Base-by-base conservation (phyloP, 495 filamentous ascomycete species). In the Hyaloscypha bicolor region DNA sequence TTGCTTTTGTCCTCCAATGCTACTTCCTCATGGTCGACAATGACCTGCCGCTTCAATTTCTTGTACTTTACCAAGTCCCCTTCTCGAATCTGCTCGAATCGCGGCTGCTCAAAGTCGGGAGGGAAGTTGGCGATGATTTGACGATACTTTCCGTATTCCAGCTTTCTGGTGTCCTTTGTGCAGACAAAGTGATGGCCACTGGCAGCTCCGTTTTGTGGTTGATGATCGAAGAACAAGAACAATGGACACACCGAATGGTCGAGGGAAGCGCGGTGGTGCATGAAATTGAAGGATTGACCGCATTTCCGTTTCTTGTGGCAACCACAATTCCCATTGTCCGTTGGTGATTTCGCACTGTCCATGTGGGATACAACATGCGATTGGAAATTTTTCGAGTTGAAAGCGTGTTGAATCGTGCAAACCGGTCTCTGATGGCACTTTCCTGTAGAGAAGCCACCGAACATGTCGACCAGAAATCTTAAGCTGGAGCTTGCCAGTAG, bases 171-270 rank as follows among this genome's bases (percentile, higher is more conserved):
- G 6, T 86, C 78, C 6, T 80, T 62, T 1, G 90, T 82, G 71
- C 93, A 91, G 21, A 93, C 86, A 70, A 87, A 94, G 2, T 72
- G 72, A 73, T 94, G 91, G 4, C 83, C 53, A 0, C 77, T 69
- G 0, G 80, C 72, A 22, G 75, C 64, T 4, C 82, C 81, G 81
- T 76, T 76, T 9, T 51, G 53, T 48, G 78, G 81, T 3, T 77
- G 75, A 0, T 84, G 83, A 51, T 94, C 90, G 55, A 90, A 78
- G 75, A 92, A 93, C 22, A 93, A 76, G 68, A 85, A 94, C 4
- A 90, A 32, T 1, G 0, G 71, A 65, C 1, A 1, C 19, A 62
- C 57, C 6, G 65, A 61, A 6, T 37, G 62, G 32, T 29, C 8
- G 4, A 60, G 62, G 29, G 69, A 56, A 33, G 74, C 73, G 64